These are phyloP conservation scores for Nicotiana paniculata DNA, from an alignment of 257 asterid genomes.

Conservation along the genomic window DNA sequence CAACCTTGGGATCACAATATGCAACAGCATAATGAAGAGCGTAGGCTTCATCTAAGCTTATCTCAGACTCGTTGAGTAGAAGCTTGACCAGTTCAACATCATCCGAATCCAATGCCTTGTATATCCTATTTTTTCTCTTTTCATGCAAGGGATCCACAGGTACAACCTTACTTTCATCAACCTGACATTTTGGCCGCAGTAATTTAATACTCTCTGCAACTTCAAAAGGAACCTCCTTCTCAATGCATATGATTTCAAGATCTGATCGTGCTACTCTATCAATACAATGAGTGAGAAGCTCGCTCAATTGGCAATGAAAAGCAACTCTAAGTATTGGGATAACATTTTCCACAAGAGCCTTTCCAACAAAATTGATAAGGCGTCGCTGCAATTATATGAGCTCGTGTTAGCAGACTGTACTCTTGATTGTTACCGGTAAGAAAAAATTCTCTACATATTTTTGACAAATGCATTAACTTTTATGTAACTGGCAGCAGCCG, in stretches of 20 bases:
- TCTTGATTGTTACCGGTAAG: not conserved
- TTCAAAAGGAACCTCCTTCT: conserved; percentile 42
- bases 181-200: conserved; percentile 22
- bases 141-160: conserved; percentile 29
- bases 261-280: conserved; percentile 51
- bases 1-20: conserved; percentile 66
- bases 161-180: conserved; percentile 21
- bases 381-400: conserved; percentile 41
- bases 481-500: not conserved
- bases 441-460: not conserved
- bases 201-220: conserved; percentile 37
- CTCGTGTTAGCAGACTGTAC: not conserved
- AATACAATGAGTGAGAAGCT: conserved; percentile 46
- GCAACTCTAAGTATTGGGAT: conserved; percentile 50
- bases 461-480: not conserved
- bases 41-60: conserved; percentile 54
- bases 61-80: conserved; percentile 53
- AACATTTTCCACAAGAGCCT: conserved; percentile 56
- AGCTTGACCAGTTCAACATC: conserved; percentile 63
- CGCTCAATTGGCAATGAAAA: conserved; percentile 41
- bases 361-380: conserved; percentile 49
- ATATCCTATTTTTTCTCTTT: conserved; percentile 50
- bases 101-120: conserved; percentile 64
- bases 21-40: conserved; percentile 75
- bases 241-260: conserved; percentile 37